Evolutionary conservation across 768 basidiomycete genomes (phyloP).

Genomic region (Termitomyces sp.): DNA sequence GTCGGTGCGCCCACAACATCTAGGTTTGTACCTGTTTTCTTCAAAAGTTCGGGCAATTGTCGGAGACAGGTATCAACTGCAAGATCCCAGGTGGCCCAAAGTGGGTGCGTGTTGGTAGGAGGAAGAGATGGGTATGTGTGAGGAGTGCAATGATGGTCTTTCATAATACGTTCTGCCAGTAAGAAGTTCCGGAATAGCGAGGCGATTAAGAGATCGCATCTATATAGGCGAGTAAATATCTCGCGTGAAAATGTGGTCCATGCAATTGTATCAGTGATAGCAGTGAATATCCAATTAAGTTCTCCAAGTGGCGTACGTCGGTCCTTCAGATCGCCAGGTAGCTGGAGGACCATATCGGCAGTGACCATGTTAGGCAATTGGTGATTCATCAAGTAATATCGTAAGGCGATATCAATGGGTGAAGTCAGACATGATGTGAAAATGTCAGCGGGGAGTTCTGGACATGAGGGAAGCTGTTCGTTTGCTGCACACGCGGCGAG

Average conservation of each 20-base stretch:
- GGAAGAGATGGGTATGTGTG: constrained; percentile 90
- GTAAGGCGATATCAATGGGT: constrained; percentile 95
- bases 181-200: constrained; percentile 97
- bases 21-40: constrained; percentile 30
- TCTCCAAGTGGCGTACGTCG: constrained; percentile 95
- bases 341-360: constrained; percentile 88
- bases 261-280: constrained; percentile 98
- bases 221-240: constrained; percentile 88
- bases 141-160: constrained; percentile 95
- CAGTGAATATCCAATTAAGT: constrained; percentile 99
- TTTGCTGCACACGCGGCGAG: constrained; percentile 91
- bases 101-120: constrained; percentile 91
- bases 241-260: constrained; percentile 97
- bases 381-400: constrained; percentile 90
- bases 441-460: constrained; percentile 94
- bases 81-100: constrained; percentile 98
- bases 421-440: constrained; percentile 98
- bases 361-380: constrained; percentile 78
- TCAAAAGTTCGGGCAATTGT: constrained; percentile 84
- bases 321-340: constrained; percentile 97
- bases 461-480: constrained; percentile 90
- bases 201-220: constrained; percentile 93
- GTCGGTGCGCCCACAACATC: constrained; percentile 19
- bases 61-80: constrained; percentile 92
- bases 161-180: constrained; percentile 96